These are phyloP conservation scores for Aspergillus tubingensis DNA, from an alignment of 2,329 filamentous ascomycete species.

Conservation along the genomic window DNA sequence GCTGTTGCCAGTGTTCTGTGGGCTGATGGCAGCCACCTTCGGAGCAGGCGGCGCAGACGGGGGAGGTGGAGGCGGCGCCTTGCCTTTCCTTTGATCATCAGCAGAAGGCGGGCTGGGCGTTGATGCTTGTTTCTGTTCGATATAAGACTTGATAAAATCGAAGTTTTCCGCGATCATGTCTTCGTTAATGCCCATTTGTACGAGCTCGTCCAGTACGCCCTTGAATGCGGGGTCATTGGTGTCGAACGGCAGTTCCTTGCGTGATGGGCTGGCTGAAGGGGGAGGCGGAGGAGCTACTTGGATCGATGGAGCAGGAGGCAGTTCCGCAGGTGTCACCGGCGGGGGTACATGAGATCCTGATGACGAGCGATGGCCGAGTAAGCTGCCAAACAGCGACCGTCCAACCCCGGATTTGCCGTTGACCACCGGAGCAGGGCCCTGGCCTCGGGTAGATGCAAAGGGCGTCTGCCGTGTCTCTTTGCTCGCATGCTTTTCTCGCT, in stretches of 20 bases:
- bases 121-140: slow-evolving; percentile 62
- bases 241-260: slow-evolving; percentile 55
- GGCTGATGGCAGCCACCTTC: slow-evolving; percentile 54
- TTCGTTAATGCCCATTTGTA: slow-evolving; percentile 67
- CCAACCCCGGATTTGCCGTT: slow-evolving; percentile 50
- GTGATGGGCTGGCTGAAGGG: slow-evolving; percentile 32
- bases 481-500: slow-evolving; percentile 91
- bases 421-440: slow-evolving; percentile 46
- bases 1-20: slow-evolving; percentile 62
- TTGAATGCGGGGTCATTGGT: slow-evolving; percentile 64
- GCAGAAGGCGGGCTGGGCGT: slow-evolving; percentile 41
- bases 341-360: slow-evolving; percentile 39
- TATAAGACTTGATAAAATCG: slow-evolving; percentile 68
- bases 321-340: slow-evolving; percentile 25
- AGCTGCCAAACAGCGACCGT: slow-evolving; percentile 54
- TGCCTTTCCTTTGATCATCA: slow-evolving; percentile 52
- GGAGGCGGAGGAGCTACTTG: slow-evolving; percentile 37
- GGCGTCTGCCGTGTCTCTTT: slow-evolving; percentile 80
- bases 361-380: slow-evolving; percentile 54
- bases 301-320: slow-evolving; percentile 29
- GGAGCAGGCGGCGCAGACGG: slow-evolving; percentile 52
- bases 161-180: slow-evolving; percentile 68
- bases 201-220: slow-evolving; percentile 61
- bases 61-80: slow-evolving; percentile 64
- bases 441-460: slow-evolving; percentile 60